A percentile compares a stretch with the other conserved stretches of the same genome.
Conservation (phyloP, 805 yeast genomes). For the Suhomyces canberraensis region DNA sequence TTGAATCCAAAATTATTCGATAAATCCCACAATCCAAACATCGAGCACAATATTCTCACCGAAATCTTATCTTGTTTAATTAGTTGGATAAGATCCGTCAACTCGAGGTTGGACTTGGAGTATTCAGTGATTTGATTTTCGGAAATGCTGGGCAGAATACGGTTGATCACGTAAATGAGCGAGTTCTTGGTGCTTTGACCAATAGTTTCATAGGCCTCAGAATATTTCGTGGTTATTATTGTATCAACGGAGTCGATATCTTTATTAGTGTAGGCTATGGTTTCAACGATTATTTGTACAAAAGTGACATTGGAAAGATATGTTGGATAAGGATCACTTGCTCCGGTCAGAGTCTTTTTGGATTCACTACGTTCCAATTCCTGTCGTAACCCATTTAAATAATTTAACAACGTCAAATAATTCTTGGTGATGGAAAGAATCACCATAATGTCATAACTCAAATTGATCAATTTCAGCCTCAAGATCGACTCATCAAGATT, state of each 20-base stretch:
- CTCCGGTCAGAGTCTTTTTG: neutral
- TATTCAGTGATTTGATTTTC: neutral
- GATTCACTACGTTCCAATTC: constrained; percentile 12
- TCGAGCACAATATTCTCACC: constrained; percentile 31
- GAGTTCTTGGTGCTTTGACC: constrained; percentile 8
- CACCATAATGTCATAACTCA: constrained; percentile 33
- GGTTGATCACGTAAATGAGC: constrained; percentile 12
- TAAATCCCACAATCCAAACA: constrained; percentile 37
- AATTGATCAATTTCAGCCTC: constrained; percentile 22
- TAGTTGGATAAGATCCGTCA: constrained; percentile 13
- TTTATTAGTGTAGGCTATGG: neutral
- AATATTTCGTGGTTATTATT: neutral
- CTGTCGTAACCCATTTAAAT: constrained; percentile 20
- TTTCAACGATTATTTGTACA: constrained; percentile 15
- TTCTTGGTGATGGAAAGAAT: constrained; percentile 29
- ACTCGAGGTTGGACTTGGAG: constrained; percentile 5
- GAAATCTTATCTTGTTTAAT: constrained; percentile 21
- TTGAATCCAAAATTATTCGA: constrained; percentile 12
- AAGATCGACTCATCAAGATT: constrained; percentile 3
- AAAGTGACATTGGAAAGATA: constrained; percentile 22
- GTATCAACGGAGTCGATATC: neutral
- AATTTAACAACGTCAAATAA: constrained; percentile 24
- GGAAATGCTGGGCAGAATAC: constrained; percentile 11
- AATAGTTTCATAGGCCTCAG: constrained; percentile 5
- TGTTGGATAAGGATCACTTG: constrained; percentile 1